These are phyloP conservation scores for Saccharomyces eubayanus DNA, from an alignment of 805 yeast genomes.

Conservation along the genomic window DNA sequence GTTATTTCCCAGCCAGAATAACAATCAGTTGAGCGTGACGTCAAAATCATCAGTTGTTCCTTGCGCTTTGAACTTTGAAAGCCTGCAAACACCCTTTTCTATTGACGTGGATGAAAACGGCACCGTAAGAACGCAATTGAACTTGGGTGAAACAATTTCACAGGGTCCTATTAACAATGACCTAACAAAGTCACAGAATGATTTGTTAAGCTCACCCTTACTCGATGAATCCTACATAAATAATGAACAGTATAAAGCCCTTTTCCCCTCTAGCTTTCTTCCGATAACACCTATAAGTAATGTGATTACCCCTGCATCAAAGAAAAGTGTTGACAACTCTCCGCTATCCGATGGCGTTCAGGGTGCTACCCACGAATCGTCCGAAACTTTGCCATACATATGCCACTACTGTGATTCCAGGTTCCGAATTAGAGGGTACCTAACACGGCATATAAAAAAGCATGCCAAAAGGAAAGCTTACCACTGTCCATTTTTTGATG, in stretches of 20 bases:
- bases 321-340: not conserved
- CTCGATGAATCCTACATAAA: not conserved
- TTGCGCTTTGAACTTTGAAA: not conserved
- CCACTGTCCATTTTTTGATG: conserved; percentile 36
- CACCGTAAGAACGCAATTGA: not conserved
- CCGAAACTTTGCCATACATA: conserved; percentile 9
- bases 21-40: not conserved
- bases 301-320: not conserved
- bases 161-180: not conserved
- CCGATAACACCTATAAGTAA: not conserved
- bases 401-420: conserved; percentile 75
- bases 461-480: conserved; percentile 81
- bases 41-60: not conserved
- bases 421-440: conserved; percentile 77
- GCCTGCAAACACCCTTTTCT: not conserved
- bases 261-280: not conserved
- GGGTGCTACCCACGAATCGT: not conserved
- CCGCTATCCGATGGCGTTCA: not conserved
- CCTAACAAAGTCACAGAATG: not conserved
- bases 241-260: not conserved
- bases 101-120: not conserved
- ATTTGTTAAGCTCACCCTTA: not conserved
- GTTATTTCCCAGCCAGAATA: not conserved
- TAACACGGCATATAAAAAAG: conserved; percentile 86
- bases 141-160: not conserved